Evolutionary conservation across 805 yeast species (phyloP).

Genomic region (Hanseniaspora pseudoguilliermondii): DNA sequence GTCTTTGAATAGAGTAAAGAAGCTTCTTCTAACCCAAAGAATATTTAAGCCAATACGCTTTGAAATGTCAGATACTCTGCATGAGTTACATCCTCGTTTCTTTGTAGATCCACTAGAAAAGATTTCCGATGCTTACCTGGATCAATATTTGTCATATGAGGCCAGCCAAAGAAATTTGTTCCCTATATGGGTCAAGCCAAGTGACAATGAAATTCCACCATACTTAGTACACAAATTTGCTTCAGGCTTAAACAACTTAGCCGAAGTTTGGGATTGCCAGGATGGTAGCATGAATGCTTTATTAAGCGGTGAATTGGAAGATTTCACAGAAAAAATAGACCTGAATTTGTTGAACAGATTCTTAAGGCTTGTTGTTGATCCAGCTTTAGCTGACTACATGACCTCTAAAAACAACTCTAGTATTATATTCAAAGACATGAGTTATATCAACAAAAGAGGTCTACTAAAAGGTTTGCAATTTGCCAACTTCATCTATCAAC

Average conservation of each 20-base stretch:
- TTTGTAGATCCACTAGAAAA: conserved; percentile 85
- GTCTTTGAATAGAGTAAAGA: conserved; percentile 70
- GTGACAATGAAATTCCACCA: conserved; percentile 89
- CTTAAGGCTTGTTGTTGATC: conserved; percentile 68
- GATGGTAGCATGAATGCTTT: conserved; percentile 71
- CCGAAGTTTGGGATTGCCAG: conserved; percentile 63
- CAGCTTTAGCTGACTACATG: conserved; percentile 87
- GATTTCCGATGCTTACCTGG: conserved; percentile 89
- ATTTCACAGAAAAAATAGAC: conserved; percentile 75
- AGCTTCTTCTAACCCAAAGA: conserved; percentile 69
- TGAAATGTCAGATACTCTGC: conserved; percentile 85
- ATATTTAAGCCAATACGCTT: conserved; percentile 80
- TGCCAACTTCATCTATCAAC: conserved; percentile 79
- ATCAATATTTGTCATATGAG: conserved; percentile 93
- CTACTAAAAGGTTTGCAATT: conserved; percentile 79
- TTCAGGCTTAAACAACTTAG: conserved; percentile 72
- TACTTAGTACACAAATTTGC: conserved; percentile 85
- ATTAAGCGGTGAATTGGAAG: conserved; percentile 61
- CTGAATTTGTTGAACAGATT: conserved; percentile 74
- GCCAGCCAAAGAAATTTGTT: conserved; percentile 75
- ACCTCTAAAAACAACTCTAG: conserved; percentile 80
- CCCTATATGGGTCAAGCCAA: conserved; percentile 94
- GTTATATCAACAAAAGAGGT: conserved; percentile 80
- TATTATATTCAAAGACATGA: conserved; percentile 85
- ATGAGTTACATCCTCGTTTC: conserved; percentile 73